Base-by-base conservation (phyloP, 1,139 yeast species). In the Blastobotrys proliferans region DNA sequence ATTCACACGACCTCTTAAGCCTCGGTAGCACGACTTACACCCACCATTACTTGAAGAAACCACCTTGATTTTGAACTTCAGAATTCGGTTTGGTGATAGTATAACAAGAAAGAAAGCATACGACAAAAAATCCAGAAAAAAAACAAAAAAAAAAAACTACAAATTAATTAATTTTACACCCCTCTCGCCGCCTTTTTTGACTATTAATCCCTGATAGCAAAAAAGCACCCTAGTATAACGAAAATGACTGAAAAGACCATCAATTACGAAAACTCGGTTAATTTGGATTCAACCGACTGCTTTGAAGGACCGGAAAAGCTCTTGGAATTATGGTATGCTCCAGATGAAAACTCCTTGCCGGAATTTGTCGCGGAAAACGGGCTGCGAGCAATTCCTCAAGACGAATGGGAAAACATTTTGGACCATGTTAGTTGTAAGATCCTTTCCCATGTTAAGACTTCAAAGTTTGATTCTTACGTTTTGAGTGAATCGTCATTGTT, bases 291-390 rank as follows among this genome's bases (percentile, higher is more conserved):
- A 25, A 74, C 94, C 16, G 82, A 79, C 60, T 96, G 97, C 2
- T 90, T 90, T 62, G 97, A 90, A 68, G 98, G 98, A 10, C 97
- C 98, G 17, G 98, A 92, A 65, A 92, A 92, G 66, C 72, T 92
- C 46, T 70, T 92, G 40, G 97, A 92, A 62, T 71, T 92, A 47
- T 90, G 97, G 97, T 82, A 88, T 60, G 81, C 81, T 61, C 81
- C 83, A 1, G 51, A 57, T 28, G 59, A 63, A 11, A 54, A 60
- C 9, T 54, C 66, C 5, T 56, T 72, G 28, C 69, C 70, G 9
- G 27, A 42, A 10, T 53, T 55, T 8, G 53, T 59, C 57, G 32
- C 55, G n/a, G 39, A 46, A 35, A 51, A 55, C 22, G 69, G 72
- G 18, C 70, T 92, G 49, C 72, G 95, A 54, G 65, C 74, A 21